These are phyloP conservation scores for Cymbopogon citratus DNA, from an alignment of 176 grass and related monocot species.

Conservation along the genomic window DNA sequence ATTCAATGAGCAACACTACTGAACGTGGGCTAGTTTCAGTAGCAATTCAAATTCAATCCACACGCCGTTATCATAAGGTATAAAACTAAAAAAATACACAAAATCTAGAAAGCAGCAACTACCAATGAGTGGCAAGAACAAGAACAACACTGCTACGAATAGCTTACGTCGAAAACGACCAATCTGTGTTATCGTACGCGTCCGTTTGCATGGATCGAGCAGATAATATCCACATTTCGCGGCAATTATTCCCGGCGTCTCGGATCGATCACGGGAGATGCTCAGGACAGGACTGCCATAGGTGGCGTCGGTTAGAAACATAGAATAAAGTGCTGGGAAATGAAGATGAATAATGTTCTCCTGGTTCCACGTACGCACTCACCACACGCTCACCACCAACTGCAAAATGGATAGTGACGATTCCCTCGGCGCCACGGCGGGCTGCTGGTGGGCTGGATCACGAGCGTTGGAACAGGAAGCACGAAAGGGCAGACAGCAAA, in stretches of 20 bases:
- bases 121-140: background rate
- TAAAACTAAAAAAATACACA: background rate
- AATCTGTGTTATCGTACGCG: background rate
- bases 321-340: slow-evolving; percentile 24
- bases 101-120: background rate
- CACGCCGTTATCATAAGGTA: too few species aligned
- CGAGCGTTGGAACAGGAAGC: background rate
- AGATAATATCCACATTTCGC: slow-evolving; percentile 27
- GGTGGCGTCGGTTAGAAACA: slow-evolving; percentile 16
- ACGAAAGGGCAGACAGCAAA: background rate
- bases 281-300: slow-evolving; percentile 1
- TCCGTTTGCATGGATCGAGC: background rate
- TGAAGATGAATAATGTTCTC: slow-evolving; percentile 26
- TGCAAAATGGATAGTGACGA: background rate
- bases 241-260: slow-evolving; percentile 18
- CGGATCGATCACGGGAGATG: slow-evolving; percentile 36
- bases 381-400: background rate
- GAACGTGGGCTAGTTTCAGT: background rate
- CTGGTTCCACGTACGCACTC: background rate
- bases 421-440: slow-evolving; percentile 24
- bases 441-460: background rate
- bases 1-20: background rate
- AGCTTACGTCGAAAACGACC: background rate
- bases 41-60: background rate
- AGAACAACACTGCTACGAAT: background rate